Percentiles rank a stretch among this genome's conserved stretches.
Conservation (phyloP, 2,329 filamentous ascomycete genomes). For the Penicillium sp. region DNA sequence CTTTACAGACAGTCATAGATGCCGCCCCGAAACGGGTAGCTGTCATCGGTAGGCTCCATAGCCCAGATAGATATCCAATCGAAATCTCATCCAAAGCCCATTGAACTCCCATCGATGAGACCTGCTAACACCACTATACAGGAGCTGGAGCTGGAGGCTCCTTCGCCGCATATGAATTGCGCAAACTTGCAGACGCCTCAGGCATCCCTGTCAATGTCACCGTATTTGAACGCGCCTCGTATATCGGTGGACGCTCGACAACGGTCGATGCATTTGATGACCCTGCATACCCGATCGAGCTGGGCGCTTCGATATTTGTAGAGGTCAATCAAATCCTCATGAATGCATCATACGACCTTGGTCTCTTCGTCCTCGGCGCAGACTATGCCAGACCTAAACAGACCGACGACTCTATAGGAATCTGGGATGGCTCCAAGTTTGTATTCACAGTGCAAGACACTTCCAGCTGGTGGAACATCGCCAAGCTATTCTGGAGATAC, state of each 20-base stretch:
- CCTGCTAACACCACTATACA: slow-evolving; percentile 36
- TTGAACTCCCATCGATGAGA: neutral
- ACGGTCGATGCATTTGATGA: slow-evolving; percentile 78
- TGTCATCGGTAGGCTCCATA: slow-evolving; percentile 32
- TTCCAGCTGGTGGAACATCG: slow-evolving; percentile 75
- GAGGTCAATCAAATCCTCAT: slow-evolving; percentile 78
- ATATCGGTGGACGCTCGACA: slow-evolving; percentile 81
- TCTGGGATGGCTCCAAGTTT: slow-evolving; percentile 81
- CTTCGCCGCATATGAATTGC: slow-evolving; percentile 80
- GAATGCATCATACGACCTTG: slow-evolving; percentile 69
- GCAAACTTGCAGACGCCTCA: slow-evolving; percentile 64
- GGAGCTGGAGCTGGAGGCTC: slow-evolving; percentile 88
- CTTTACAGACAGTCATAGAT: slow-evolving; percentile 16
- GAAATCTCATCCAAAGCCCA: neutral
- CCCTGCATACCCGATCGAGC: slow-evolving; percentile 68
- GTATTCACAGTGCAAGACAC: slow-evolving; percentile 65
- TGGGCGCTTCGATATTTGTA: slow-evolving; percentile 92
- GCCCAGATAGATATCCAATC: neutral
- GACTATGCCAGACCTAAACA: slow-evolving; percentile 50
- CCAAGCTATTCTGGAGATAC: slow-evolving; percentile 82
- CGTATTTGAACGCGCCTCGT: slow-evolving; percentile 76
- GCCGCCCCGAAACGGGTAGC: slow-evolving; percentile 32
- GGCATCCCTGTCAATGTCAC: slow-evolving; percentile 73
- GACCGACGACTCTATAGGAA: slow-evolving; percentile 60
- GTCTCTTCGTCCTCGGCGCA: slow-evolving; percentile 59